Percentiles rank a stretch among this genome's conserved stretches.
Conservation (phyloP, 345 rosid species). For the Eucalyptus marginata region DNA sequence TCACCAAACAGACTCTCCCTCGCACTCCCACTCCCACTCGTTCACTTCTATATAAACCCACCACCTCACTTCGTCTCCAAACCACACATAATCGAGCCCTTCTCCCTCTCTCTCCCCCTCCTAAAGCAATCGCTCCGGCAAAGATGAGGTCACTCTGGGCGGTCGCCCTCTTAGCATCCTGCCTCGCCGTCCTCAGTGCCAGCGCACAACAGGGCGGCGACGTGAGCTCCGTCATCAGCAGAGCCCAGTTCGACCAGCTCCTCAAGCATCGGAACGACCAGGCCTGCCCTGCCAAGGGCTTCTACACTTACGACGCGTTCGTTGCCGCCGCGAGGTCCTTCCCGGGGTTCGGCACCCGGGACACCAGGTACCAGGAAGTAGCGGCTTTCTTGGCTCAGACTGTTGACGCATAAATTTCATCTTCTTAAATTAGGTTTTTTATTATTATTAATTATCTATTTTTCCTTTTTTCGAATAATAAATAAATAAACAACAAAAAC, state of each 20-base stretch:
- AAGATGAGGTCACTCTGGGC: background rate
- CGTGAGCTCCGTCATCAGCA: conserved; percentile 1
- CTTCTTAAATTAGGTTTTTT: too few relatives aligned
- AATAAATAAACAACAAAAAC: too few relatives aligned
- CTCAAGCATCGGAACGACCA: conserved; percentile 39
- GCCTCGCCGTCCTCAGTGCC: background rate
- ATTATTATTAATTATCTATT: too few relatives aligned
- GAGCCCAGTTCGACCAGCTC: conserved; percentile 18
- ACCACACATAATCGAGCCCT: background rate
- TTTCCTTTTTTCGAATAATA: too few relatives aligned
- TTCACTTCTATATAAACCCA: background rate
- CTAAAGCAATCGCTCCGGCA: background rate
- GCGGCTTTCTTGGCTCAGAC: too few relatives aligned
- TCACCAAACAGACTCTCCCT: too few relatives aligned
- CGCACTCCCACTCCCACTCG: background rate
- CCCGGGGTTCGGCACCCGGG: too few relatives aligned
- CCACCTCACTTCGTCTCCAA: background rate
- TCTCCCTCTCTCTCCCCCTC: background rate
- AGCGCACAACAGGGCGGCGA: background rate
- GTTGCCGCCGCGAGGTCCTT: too few relatives aligned
- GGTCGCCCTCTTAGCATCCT: background rate
- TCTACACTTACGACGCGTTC: too few relatives aligned
- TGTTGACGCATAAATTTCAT: too few relatives aligned
- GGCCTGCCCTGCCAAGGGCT: background rate
- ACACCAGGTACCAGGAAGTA: too few relatives aligned